Conservation (phyloP, 352 stramenopile species). For the Detonula confervacea region DNA sequence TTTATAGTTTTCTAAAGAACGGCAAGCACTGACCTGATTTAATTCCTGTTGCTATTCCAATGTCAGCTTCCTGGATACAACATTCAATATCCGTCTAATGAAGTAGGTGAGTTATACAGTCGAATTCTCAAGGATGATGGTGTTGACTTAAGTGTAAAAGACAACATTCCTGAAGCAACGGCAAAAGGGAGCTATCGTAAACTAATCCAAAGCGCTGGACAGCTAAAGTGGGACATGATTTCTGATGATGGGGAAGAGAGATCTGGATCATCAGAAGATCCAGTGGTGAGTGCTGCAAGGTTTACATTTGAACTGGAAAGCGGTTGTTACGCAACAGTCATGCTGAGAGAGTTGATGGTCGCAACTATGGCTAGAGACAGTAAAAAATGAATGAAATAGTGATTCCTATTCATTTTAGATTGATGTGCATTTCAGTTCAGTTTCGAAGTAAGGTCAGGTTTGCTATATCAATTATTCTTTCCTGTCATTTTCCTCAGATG, state of each 20-base stretch:
- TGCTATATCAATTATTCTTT: neutral
- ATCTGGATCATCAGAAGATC: constrained; percentile 22
- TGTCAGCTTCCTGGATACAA: constrained; percentile 65
- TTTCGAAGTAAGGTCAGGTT: too few relatives aligned
- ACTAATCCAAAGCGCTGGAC: constrained; percentile 53
- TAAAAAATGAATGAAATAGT: too few relatives aligned
- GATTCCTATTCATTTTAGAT: too few relatives aligned
- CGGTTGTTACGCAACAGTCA: constrained; percentile 82
- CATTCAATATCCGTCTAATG: constrained; percentile 72
- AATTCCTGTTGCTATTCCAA: neutral
- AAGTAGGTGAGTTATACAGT: constrained; percentile 66
- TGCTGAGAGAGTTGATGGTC: constrained; percentile 79
- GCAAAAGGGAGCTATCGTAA: constrained; percentile 76
- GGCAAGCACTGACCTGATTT: neutral
- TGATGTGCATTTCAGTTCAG: too few relatives aligned
- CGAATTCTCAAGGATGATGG: constrained; percentile 58
- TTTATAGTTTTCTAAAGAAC: neutral
- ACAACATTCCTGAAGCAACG: constrained; percentile 56
- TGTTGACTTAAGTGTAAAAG: constrained; percentile 59
- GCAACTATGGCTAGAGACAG: constrained; percentile 63
- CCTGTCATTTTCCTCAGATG: neutral
- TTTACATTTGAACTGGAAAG: constrained; percentile 73
- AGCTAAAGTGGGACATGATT: constrained; percentile 43
- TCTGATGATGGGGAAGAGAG: constrained; percentile 6
- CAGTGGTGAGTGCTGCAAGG: constrained; percentile 27